Percentiles rank a stretch among this genome's conserved stretches.
Evolutionary conservation across 345 rosid genomes (phyloP).

Genomic region (Aquilaria sinensis): DNA sequence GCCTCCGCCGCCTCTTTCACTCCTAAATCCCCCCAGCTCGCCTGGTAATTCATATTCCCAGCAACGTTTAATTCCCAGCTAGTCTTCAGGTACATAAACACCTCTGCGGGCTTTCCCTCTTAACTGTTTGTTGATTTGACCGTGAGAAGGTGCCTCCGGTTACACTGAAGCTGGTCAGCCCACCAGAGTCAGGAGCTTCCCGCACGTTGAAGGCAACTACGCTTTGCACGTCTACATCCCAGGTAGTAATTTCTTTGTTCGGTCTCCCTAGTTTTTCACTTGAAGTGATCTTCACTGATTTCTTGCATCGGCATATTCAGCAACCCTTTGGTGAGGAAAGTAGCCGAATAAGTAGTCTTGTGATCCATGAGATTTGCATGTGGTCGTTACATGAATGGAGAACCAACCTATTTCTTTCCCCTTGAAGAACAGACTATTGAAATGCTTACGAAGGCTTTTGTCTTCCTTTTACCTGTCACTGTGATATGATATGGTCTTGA

Average conservation of each 20-base stretch:
- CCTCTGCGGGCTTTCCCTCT: neutral
- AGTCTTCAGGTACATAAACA: too few relatives aligned
- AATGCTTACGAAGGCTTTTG: neutral
- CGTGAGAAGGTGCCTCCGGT: slow-evolving; percentile 22
- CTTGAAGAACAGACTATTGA: too few relatives aligned
- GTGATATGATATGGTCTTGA: neutral
- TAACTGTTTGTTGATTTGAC: slow-evolving; percentile 19
- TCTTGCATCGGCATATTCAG: neutral
- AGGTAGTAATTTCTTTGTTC: slow-evolving; percentile 26
- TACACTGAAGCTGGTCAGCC: slow-evolving; percentile 28
- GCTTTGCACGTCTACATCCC: slow-evolving; percentile 89
- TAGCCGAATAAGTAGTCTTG: too few relatives aligned
- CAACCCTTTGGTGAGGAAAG: too few relatives aligned
- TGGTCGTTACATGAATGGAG: too few relatives aligned
- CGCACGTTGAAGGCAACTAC: slow-evolving; percentile 82
- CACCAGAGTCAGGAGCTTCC: slow-evolving; percentile 70
- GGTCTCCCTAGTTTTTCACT: slow-evolving; percentile 4
- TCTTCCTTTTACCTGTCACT: neutral
- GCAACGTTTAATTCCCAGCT: too few relatives aligned
- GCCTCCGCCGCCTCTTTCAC: slow-evolving; percentile 80
- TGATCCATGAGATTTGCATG: too few relatives aligned
- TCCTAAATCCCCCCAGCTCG: slow-evolving; percentile 52
- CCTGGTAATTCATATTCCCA: slow-evolving; percentile 25
- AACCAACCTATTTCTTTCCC: too few relatives aligned
- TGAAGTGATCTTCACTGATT: neutral